phyloP scores from a whole-genome alignment of 805 yeast genomes.

The Barnettozyma populi region DNA sequence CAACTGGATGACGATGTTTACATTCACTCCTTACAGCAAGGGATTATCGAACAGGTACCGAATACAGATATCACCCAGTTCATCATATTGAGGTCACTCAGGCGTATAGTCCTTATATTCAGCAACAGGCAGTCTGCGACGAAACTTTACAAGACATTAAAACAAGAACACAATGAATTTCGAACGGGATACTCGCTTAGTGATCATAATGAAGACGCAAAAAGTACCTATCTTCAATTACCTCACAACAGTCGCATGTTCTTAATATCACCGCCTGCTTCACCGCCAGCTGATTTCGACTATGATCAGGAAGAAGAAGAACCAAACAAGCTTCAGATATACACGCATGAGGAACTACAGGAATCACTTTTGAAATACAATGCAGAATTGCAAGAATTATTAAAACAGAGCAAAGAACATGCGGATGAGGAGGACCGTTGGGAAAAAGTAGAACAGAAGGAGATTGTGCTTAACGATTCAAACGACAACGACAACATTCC shows the following conservation, averaged over 20 bases:
- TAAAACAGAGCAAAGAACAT: conserved; percentile 10
- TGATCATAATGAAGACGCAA: conserved; percentile 10
- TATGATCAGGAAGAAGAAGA: conserved; percentile 33
- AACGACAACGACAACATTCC: conserved; percentile 12
- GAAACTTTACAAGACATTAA: conserved; percentile 6
- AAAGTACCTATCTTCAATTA: conserved; percentile 25
- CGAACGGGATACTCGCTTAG: conserved; percentile 17
- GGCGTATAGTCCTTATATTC: conserved; percentile 24
- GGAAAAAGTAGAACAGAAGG: conserved; percentile 4
- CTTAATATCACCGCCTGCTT: conserved; percentile 37
- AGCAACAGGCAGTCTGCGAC: conserved; percentile 11
- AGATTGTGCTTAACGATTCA: conserved; percentile 22
- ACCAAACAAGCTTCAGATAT: conserved; percentile 28
- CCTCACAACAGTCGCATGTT: conserved; percentile 32
- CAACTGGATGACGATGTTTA: conserved; percentile 15
- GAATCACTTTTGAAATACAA: conserved; percentile 19
- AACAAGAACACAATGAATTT: conserved; percentile 2
- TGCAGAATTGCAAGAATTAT: conserved; percentile 14
- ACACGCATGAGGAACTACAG: conserved; percentile 22
- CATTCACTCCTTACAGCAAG: conserved; percentile 22
- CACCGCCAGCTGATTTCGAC: conserved; percentile 38
- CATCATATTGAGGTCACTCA: conserved; percentile 23
- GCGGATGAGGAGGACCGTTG: conserved; percentile 6
- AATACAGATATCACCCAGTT: conserved; percentile 23
- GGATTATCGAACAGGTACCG: conserved; percentile 17